Evolutionary conservation across 306 rosid species (phyloP).

Genomic region (Lathyrus aphaca): DNA sequence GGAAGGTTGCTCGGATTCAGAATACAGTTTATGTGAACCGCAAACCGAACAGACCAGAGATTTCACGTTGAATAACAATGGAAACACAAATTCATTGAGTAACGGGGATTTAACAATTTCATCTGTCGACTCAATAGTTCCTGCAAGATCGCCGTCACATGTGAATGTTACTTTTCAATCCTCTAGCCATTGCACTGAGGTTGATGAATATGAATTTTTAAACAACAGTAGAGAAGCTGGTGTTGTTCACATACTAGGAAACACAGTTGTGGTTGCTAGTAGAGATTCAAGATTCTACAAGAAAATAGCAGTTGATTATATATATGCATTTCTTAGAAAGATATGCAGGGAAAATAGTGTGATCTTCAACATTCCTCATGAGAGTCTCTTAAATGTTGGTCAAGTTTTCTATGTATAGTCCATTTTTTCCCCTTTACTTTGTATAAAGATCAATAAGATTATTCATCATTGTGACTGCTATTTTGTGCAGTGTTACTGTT

Average conservation of each 20-base stretch:
- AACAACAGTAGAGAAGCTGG: constrained; percentile 78
- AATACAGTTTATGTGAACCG: constrained; percentile 61
- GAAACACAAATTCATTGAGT: constrained; percentile 46
- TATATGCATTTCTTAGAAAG: constrained; percentile 90
- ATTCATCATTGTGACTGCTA: constrained; percentile 33
- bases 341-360: constrained; percentile 91
- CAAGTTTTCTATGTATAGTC: constrained; percentile 78
- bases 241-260: constrained; percentile 93
- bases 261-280: constrained; percentile 72
- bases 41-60: constrained; percentile 51
- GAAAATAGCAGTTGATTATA: constrained; percentile 78
- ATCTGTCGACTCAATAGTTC: constrained; percentile 68
- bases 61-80: constrained; percentile 40
- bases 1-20: constrained; percentile 94
- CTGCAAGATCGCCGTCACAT: constrained; percentile 50
- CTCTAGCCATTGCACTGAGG: constrained; percentile 52
- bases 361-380: constrained; percentile 95
- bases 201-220: constrained; percentile 76
- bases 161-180: constrained; percentile 44
- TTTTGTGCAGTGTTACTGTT: constrained; percentile 29
- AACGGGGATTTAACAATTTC: constrained; percentile 50
- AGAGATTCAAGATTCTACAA: constrained; percentile 72
- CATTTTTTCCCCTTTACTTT: not conserved
- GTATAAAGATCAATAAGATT: constrained; percentile 20
- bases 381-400: constrained; percentile 90